These are phyloP conservation scores for Casuarina cunninghamiana DNA, from an alignment of 306 rosid genomes.

Conservation along the genomic window DNA sequence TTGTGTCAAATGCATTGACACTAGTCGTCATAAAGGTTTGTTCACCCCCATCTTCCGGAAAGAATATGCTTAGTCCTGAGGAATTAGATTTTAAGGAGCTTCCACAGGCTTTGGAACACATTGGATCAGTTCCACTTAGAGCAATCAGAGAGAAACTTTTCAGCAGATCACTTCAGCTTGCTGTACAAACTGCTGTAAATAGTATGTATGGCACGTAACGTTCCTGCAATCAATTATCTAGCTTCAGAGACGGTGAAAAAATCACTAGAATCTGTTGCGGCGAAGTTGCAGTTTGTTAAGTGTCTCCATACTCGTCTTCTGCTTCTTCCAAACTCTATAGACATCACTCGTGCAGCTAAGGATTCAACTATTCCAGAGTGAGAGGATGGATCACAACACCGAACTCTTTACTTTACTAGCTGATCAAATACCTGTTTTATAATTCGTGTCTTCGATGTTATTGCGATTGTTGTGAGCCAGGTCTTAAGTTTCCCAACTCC, in stretches of 20 bases:
- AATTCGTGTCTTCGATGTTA: conserved; percentile 75
- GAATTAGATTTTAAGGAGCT: conserved; percentile 69
- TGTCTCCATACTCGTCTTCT: conserved; percentile 69
- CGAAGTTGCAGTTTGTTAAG: conserved; percentile 80
- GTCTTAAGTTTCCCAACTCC: conserved; percentile 78
- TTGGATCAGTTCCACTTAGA: conserved; percentile 55
- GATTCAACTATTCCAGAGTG: conserved; percentile 73
- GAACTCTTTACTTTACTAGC: conserved; percentile 67
- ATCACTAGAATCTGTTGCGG: conserved; percentile 63
- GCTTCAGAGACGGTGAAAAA: conserved; percentile 43
- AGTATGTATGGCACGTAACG: conserved; percentile 55
- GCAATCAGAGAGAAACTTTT: conserved; percentile 3
- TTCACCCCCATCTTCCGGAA: conserved; percentile 88
- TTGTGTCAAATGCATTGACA: conserved; percentile 79
- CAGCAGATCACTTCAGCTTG: conserved; percentile 73
- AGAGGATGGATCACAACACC: conserved; percentile 56
- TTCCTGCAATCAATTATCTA: conserved; percentile 56
- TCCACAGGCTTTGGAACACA: conserved; percentile 50
- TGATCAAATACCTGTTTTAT: conserved; percentile 60
- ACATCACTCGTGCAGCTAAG: conserved; percentile 61
- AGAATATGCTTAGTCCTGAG: conserved; percentile 71
- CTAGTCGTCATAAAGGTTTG: conserved; percentile 77
- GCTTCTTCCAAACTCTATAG: conserved; percentile 75
- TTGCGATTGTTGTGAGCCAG: conserved; percentile 85
- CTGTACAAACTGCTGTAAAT: conserved; percentile 74